Percentiles rank a stretch among this genome's conserved stretches.
phyloP scores from a whole-genome alignment of 106 monocot genomes.

The Phalaenopsis aphrodite region DNA sequence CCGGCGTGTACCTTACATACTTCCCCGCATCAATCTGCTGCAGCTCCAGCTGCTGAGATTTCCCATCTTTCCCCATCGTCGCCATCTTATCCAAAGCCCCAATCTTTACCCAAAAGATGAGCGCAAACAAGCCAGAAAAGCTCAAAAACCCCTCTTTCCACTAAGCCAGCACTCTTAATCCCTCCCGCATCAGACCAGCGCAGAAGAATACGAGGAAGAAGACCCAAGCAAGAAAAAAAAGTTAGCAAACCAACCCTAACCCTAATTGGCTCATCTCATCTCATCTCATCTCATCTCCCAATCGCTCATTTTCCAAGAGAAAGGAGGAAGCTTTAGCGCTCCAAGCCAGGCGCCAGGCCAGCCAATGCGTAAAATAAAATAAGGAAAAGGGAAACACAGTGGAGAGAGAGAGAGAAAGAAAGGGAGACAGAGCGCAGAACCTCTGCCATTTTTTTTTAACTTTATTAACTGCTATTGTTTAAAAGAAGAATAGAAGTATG shows the following conservation, averaged over 20 bases:
- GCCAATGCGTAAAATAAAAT: constrained; percentile 8
- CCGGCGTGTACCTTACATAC: constrained; percentile 86
- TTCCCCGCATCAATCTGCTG: constrained; percentile 64
- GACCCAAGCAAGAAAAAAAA: neutral
- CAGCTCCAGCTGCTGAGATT: constrained; percentile 27
- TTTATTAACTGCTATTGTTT: constrained; percentile 3
- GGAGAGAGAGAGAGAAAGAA: constrained; percentile 2
- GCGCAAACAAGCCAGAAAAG: neutral
- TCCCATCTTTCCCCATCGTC: constrained; percentile 34
- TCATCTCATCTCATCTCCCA: constrained; percentile 1
- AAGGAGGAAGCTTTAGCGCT: constrained; percentile 5
- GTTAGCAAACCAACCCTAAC: neutral
- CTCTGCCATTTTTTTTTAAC: neutral
- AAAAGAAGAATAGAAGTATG: neutral
- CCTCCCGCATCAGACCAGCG: constrained; percentile 3
- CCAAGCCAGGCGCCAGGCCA: constrained; percentile 2
- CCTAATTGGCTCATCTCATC: neutral
- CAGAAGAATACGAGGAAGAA: neutral
- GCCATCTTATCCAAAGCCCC: constrained; percentile 11
- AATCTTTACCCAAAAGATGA: neutral
- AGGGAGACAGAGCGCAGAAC: neutral
- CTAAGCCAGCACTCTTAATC: neutral
- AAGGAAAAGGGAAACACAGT: neutral
- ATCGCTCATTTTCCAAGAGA: constrained; percentile 9
- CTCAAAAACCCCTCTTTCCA: neutral